Percentiles rank a stretch among this genome's conserved stretches.
phyloP scores from a whole-genome alignment of 768 basidiomycete species.

The Lentinula sp. region DNA sequence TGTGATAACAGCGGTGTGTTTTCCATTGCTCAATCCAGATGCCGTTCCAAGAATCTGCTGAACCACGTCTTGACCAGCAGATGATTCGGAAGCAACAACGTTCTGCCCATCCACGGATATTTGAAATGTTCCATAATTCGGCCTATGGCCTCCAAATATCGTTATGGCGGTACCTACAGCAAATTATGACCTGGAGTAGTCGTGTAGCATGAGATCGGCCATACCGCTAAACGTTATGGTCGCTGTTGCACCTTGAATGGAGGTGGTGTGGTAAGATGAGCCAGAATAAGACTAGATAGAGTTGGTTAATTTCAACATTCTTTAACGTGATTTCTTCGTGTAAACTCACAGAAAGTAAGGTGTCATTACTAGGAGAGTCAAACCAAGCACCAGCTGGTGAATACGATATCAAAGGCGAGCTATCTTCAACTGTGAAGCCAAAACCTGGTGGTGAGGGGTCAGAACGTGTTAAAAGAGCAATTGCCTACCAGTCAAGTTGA shows the following conservation, averaged over 20 bases:
- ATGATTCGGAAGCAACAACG: conserved; percentile 30
- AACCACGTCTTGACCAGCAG: conserved; percentile 17
- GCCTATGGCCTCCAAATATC: conserved; percentile 40
- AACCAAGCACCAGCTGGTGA: conserved; percentile 43
- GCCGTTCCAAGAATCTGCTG: conserved; percentile 37
- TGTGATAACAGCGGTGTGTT: conserved; percentile 42
- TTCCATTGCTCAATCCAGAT: conserved; percentile 35
- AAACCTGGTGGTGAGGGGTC: background rate
- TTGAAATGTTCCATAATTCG: conserved; percentile 41
- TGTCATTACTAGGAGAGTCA: conserved; percentile 34
- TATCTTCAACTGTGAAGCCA: conserved; percentile 42
- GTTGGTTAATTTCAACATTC: background rate
- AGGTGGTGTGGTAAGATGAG: conserved; percentile 36
- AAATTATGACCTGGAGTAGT: background rate
- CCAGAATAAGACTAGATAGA: conserved; percentile 35
- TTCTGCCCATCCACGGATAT: conserved; percentile 38
- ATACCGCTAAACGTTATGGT: conserved; percentile 45
- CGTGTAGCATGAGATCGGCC: background rate
- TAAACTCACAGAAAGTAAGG: conserved; percentile 28
- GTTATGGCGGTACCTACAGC: conserved; percentile 43
- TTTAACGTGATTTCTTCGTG: no score
- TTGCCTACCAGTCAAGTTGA: conserved; percentile 34
- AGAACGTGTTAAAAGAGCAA: background rate
- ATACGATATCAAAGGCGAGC: conserved; percentile 49
- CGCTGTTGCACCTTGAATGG: conserved; percentile 39